Conservation (phyloP, 1,284 basidiomycete species). For the Phaffia rhodozyma region DNA sequence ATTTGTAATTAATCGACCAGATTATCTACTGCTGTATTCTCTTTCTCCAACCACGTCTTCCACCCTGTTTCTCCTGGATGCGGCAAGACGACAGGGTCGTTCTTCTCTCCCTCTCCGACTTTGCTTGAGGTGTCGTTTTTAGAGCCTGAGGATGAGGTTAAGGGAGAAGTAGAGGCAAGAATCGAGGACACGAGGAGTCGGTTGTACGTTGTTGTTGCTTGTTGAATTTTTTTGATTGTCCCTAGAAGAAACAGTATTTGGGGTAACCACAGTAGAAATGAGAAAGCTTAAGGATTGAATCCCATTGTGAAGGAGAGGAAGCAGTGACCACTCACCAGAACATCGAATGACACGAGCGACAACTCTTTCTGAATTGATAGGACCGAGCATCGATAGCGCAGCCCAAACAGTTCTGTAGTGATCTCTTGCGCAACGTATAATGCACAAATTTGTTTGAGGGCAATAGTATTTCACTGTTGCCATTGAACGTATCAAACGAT, state of each 20-base stretch:
- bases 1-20: too few species aligned
- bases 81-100: too few species aligned
- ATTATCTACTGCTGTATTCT: too few species aligned
- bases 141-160: background rate
- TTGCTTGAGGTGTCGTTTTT: too few species aligned
- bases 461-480: conserved; percentile 65
- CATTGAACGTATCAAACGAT: too few species aligned
- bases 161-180: background rate
- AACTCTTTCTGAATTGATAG: conserved; percentile 46
- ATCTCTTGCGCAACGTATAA: conserved; percentile 62
- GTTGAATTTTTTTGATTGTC: conserved; percentile 63
- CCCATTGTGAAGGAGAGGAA: background rate
- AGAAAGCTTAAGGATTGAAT: background rate
- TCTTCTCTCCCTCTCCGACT: too few species aligned
- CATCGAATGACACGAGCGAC: conserved; percentile 61
- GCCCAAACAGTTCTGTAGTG: conserved; percentile 62
- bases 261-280: too few species aligned
- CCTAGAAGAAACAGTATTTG: conserved; percentile 32
- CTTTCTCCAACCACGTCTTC: too few species aligned
- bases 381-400: conserved; percentile 50
- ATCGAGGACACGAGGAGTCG: conserved; percentile 33
- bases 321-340: conserved; percentile 45
- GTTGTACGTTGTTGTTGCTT: conserved; percentile 59
- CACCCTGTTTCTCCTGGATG: too few species aligned
- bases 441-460: conserved; percentile 58